These are phyloP conservation scores for Paraconiothyrium sp. DNA, from an alignment of 2,329 filamentous ascomycete genomes.

Conservation along the genomic window DNA sequence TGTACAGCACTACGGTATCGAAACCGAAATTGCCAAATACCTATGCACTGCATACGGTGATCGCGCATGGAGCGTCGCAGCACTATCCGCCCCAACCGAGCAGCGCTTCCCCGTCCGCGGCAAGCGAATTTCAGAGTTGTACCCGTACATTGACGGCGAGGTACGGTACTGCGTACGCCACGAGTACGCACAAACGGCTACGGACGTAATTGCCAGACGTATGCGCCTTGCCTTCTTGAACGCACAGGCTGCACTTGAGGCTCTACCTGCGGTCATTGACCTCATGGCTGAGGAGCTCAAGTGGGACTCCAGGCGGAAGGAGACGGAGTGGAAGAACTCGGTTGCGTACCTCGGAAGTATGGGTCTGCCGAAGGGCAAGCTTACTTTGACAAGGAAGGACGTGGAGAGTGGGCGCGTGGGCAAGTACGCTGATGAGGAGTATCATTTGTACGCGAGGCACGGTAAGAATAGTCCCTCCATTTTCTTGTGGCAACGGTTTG, in stretches of 20 bases:
- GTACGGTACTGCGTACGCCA: slow-evolving; percentile 86
- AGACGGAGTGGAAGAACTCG: slow-evolving; percentile 81
- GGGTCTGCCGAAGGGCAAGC: slow-evolving; percentile 67
- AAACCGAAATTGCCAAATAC: slow-evolving; percentile 92
- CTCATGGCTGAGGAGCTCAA: slow-evolving; percentile 85
- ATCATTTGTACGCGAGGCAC: slow-evolving; percentile 59
- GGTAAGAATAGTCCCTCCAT: slow-evolving; percentile 49
- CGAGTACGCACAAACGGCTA: slow-evolving; percentile 91
- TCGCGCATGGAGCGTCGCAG: slow-evolving; percentile 88
- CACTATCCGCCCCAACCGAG: slow-evolving; percentile 79
- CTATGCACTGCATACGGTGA: slow-evolving; percentile 89
- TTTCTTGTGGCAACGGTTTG: neutral
- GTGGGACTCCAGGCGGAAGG: slow-evolving; percentile 78
- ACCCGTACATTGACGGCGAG: slow-evolving; percentile 93
- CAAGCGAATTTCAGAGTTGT: slow-evolving; percentile 79
- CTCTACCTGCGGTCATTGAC: slow-evolving; percentile 85
- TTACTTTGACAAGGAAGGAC: slow-evolving; percentile 64
- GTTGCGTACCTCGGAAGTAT: slow-evolving; percentile 68
- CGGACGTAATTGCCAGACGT: slow-evolving; percentile 85
- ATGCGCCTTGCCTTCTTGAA: slow-evolving; percentile 91
- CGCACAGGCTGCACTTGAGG: slow-evolving; percentile 87
- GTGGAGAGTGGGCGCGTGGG: slow-evolving; percentile 63
- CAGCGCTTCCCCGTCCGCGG: slow-evolving; percentile 84
- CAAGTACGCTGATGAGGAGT: slow-evolving; percentile 59
- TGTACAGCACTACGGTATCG: slow-evolving; percentile 90